A percentile compares a stretch with the other conserved stretches of the same genome.
Conservation (phyloP, 345 rosid species). For the Populus davidiana region DNA sequence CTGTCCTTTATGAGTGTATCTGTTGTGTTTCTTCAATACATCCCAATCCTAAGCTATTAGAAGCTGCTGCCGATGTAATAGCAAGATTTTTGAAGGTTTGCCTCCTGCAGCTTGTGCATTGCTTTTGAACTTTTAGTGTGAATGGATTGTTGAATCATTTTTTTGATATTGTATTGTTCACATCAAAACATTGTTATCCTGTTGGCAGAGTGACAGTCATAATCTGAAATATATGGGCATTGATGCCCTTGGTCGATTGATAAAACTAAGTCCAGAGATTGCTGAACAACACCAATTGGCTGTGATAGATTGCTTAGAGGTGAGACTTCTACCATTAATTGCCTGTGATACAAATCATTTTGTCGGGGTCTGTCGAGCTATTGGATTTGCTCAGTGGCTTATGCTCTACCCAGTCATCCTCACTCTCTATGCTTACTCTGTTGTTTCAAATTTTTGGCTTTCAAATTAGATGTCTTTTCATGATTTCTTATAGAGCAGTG, state of each 20-base stretch:
- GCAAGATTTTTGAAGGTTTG: slow-evolving; percentile 89
- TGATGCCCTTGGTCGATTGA: slow-evolving; percentile 89
- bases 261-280: slow-evolving; percentile 84
- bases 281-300: slow-evolving; percentile 99
- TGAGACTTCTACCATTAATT: slow-evolving; percentile 35
- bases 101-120: slow-evolving; percentile 10
- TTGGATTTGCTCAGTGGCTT: slow-evolving; percentile 10
- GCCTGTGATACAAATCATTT: neutral
- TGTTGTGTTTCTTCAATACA: slow-evolving; percentile 85
- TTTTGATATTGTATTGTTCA: neutral
- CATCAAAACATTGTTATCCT: slow-evolving; percentile 7
- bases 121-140: slow-evolving; percentile 3
- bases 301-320: slow-evolving; percentile 99
- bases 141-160: neutral
- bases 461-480: neutral
- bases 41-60: slow-evolving; percentile 78
- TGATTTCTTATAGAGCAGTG: neutral
- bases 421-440: neutral
- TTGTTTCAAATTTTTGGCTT: neutral
- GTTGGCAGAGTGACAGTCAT: slow-evolving; percentile 88
- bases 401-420: neutral
- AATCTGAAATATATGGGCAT: slow-evolving; percentile 96
- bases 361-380: neutral
- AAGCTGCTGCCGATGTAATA: slow-evolving; percentile 82
- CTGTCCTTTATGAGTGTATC: slow-evolving; percentile 81